These are phyloP conservation scores for Ramaria rubella DNA, from an alignment of 768 basidiomycete genomes.

Conservation along the genomic window DNA sequence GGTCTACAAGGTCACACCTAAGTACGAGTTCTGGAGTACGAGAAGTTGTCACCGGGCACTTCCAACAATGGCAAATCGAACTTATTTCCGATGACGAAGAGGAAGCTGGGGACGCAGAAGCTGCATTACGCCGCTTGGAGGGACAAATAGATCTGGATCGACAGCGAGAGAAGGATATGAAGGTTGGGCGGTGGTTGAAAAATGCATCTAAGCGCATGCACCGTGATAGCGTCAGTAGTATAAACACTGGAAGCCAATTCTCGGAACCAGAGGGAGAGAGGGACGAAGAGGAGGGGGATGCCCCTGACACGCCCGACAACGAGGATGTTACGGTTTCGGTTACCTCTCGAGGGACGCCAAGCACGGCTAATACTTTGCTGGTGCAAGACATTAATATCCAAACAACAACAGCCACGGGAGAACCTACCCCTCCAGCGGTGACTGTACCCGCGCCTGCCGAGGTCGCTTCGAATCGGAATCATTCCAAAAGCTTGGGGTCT, in stretches of 20 bases:
- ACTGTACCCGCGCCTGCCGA: background rate
- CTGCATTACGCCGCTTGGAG: slow-evolving; percentile 72
- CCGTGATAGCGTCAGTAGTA: background rate
- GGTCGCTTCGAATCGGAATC: background rate
- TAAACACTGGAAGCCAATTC: background rate
- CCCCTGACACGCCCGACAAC: background rate
- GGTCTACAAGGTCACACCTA: background rate
- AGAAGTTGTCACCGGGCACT: background rate
- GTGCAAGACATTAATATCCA: no score
- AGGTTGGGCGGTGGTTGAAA: slow-evolving; percentile 79
- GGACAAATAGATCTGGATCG: slow-evolving; percentile 75
- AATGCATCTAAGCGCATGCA: slow-evolving; percentile 37
- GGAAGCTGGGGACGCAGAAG: slow-evolving; percentile 67
- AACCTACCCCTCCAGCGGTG: background rate
- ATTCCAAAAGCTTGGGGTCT: slow-evolving; percentile 3
- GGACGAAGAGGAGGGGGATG: slow-evolving; percentile 1
- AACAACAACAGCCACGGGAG: background rate
- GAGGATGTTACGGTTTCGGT: slow-evolving; percentile 4
- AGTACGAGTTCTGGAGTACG: background rate
- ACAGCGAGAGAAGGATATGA: slow-evolving; percentile 62
- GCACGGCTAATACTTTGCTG: background rate
- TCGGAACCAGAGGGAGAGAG: slow-evolving; percentile 7
- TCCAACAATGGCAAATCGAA: slow-evolving; percentile 62
- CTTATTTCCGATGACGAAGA: slow-evolving; percentile 67
- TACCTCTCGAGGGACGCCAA: background rate